phyloP scores from a whole-genome alignment of 179 eudicot genomes.

The Beta lomatogona region DNA sequence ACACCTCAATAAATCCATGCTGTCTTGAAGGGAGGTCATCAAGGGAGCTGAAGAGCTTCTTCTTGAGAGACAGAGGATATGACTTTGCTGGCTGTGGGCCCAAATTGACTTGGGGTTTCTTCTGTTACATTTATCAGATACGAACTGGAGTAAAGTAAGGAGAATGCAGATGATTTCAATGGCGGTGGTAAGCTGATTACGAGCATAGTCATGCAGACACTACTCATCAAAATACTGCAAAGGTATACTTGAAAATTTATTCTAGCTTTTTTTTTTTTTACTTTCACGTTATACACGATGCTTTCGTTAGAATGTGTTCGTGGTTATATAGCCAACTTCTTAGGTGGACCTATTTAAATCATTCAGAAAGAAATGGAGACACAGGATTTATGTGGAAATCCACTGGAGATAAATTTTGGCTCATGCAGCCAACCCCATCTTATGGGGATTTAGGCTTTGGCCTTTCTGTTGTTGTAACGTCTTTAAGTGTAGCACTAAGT shows the following conservation, averaged over 20 bases:
- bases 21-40: neutral
- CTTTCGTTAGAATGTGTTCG: neutral
- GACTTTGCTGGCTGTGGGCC: neutral
- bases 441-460: too few relatives aligned
- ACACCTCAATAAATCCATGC: neutral
- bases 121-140: neutral
- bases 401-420: too few relatives aligned
- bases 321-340: neutral
- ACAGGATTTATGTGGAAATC: too few relatives aligned
- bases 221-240: neutral
- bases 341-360: neutral
- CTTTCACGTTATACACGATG: neutral
- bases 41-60: neutral
- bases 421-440: too few relatives aligned
- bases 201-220: neutral
- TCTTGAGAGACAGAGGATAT: neutral
- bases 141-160: neutral
- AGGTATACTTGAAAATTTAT: conserved; percentile 20
- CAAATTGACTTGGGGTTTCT: neutral
- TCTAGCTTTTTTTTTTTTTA: neutral
- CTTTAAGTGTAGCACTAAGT: neutral
- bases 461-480: too few relatives aligned
- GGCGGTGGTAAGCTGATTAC: neutral
- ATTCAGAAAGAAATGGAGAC: too few relatives aligned
- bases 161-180: neutral